Base-by-base conservation (phyloP, 73 alveolate genomes). In the Paraurostyla sp. region DNA sequence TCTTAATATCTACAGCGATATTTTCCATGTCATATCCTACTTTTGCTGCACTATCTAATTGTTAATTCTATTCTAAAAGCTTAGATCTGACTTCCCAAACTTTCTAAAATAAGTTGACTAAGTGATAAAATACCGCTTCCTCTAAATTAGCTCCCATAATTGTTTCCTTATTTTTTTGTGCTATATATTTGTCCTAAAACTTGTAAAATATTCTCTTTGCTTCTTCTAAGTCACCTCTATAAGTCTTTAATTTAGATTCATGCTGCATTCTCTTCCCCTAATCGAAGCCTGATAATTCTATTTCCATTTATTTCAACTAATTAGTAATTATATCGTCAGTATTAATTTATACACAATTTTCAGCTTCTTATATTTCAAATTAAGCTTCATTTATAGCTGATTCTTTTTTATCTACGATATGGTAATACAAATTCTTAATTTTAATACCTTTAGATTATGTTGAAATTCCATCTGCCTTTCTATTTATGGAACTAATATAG, bases 131-230 rank as follows among this genome's bases (percentile, higher is more conserved):
- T 73, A 73, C 86, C 15, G 78, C 89, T 52, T 78, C 89, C 29
- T 78, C 89, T 7, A 78, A 60, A 52, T 78, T 27, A 23, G 89
- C 89, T 51, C 89, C 89, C 89, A 78, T 78, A 76, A 78, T 54
- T 3, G 89, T 78, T 38, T 78, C 89, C 46, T 78, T 78, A 36
- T 54, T 78, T 54, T 78, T 78, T 48, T 51, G 78, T 0, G 40
- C 50, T 16, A 54, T 54, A 45, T 78, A 78, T 35, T 62, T 49
- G 30, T 54, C 89, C 33, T 46, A 43, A 4, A 29, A 40, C 29
- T 52, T 50, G 20, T 7, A 52, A 35, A 78, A 43, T 25, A 36
- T 35, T 40, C 50, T 50, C 40, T 51, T 78, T 20, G 89, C 89
- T n/a, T 78, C 89, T 35, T 78, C 78, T 22, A 78, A 52, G 89